Base-by-base conservation (phyloP, 768 basidiomycete genomes). In the Russula griseocarnosa region DNA sequence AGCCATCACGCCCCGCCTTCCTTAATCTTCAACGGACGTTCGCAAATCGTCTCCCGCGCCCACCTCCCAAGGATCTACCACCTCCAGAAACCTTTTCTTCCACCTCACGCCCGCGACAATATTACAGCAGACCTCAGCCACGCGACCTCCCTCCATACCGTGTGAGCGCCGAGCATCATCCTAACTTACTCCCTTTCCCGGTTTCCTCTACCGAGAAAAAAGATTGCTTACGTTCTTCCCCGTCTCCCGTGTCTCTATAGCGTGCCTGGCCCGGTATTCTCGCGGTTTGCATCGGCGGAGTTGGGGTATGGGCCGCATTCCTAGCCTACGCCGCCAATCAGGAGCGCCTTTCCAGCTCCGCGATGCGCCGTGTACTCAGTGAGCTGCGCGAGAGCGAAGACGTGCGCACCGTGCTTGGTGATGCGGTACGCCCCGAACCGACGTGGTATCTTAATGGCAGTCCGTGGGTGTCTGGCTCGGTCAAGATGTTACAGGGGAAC, bases 381-480 rank as follows among this genome's bases (percentile, higher is more conserved):
- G 83, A 82, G 5, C 74, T 90, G 50, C 82, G 81, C 64, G 80
- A 81, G 18, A 82, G 81, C 66, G 67, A 75, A 7, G 78, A 78
- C 62, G 69, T 90, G 67, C 75, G 74, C 54, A 81, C 79, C 28
- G 75, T 77, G 2, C 74, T 92, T 62, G 90, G 90, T 3, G 83
- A 87, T 51, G 86, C 83, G 8, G 81, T 88, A 60, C 76, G 84
- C 50, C 79, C 83, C 0, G 83, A 86, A 65, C 83, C 85, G 0
- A 82, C 82, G 53, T 87, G 86, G 86, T 91, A 84, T 77, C 73
- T 91, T 69, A 90, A 90, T 66, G 89, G 90, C 1, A 84, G 89
- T 69, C 88, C 90, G 7, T 80, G 80, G 73, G 83, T 92, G 47
- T 77, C 77, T 49, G 90, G 90, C 47, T 79, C 82, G 70, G 84